Base-by-base conservation (phyloP, 768 basidiomycete genomes). In the Rhizopogon vesiculosus region DNA sequence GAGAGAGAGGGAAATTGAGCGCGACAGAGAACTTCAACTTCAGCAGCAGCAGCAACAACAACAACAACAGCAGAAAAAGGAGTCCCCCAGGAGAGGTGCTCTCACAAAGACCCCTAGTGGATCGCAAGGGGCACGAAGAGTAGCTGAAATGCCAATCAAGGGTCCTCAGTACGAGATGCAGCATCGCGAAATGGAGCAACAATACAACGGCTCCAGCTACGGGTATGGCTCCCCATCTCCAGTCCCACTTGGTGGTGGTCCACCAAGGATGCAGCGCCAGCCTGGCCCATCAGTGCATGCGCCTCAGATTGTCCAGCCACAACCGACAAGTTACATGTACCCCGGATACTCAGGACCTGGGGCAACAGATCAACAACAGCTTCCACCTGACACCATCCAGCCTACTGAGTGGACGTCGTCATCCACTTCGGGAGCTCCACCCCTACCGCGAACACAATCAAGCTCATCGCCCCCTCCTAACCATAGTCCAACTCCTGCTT, bases 151-250 rank as follows among this genome's bases (percentile, higher is more conserved):
- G 74, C 87, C 93, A 7, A 82, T 98, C 53, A 85, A 86, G 59
- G 85, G 90, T 5, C 92, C 95, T 40, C 89, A 92, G 63, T 98
- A 96, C 66, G 95, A 96, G 64, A 87, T 91, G 82, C 95, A 98
- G 68, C 89, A 93, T 68, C 85, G 89, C 22, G 90, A 87, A 49
- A 93, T 98, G 81, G 91, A 94, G 68, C 88, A 94, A 63, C 92
- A 96, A 66, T 90, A 91, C 59, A 77, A 78, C 48, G 77, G 74
- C 8, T 62, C 70, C 45, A 61, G 54, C 3, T 65, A 67, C 15
- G 55, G 56, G n/a, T 69, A 70, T 55, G 62, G 63, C 3, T 43
- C 66, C 2, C 9, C 69, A 25, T 62, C 69, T 6, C 51, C 66
- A 2, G 53, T 65, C 2, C 59, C 73, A n/a, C 62, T 61, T 15